Evolutionary conservation across 495 filamentous ascomycete species (phyloP).

Genomic region (Penicillium bialowiezense): DNA sequence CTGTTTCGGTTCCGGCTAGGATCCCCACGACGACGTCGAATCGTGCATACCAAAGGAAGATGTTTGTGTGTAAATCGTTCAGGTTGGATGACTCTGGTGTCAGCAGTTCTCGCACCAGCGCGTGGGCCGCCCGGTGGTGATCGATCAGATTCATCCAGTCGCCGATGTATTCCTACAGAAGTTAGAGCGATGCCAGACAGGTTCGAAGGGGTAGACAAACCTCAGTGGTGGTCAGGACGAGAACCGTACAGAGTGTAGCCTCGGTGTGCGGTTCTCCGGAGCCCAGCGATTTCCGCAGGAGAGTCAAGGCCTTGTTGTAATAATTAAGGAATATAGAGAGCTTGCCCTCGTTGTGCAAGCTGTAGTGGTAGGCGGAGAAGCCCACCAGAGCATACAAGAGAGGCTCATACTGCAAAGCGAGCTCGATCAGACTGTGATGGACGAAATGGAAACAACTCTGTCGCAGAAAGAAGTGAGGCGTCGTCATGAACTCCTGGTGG

Average conservation of each 20-base stretch:
- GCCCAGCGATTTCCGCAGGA: slow-evolving; percentile 69
- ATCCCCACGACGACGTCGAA: slow-evolving; percentile 85
- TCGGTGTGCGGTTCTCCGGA: slow-evolving; percentile 65
- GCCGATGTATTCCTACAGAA: slow-evolving; percentile 78
- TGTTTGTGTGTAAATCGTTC: slow-evolving; percentile 62
- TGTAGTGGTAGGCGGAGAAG: slow-evolving; percentile 85
- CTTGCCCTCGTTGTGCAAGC: slow-evolving; percentile 63
- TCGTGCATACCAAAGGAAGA: slow-evolving; percentile 83
- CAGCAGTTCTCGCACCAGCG: slow-evolving; percentile 73
- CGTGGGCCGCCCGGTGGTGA: slow-evolving; percentile 86
- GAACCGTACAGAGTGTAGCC: slow-evolving; percentile 80
- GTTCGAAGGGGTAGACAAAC: slow-evolving; percentile 46
- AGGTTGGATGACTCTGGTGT: slow-evolving; percentile 74
- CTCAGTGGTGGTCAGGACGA: slow-evolving; percentile 92
- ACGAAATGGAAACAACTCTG: slow-evolving; percentile 68
- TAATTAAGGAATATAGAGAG: slow-evolving; percentile 82
- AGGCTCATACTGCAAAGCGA: slow-evolving; percentile 75
- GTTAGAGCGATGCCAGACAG: neutral
- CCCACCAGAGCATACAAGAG: slow-evolving; percentile 87
- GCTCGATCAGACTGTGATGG: slow-evolving; percentile 62
- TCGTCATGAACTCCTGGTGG: slow-evolving; percentile 68
- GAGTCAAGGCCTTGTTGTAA: slow-evolving; percentile 80
- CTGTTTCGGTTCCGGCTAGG: slow-evolving; percentile 72
- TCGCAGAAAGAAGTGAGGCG: slow-evolving; percentile 79
- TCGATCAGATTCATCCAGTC: slow-evolving; percentile 91